A percentile compares a stretch with the other conserved stretches of the same genome.
These are phyloP conservation scores for Naegleria fowleri DNA, from an alignment of 208 protist species.

Conservation along the genomic window DNA sequence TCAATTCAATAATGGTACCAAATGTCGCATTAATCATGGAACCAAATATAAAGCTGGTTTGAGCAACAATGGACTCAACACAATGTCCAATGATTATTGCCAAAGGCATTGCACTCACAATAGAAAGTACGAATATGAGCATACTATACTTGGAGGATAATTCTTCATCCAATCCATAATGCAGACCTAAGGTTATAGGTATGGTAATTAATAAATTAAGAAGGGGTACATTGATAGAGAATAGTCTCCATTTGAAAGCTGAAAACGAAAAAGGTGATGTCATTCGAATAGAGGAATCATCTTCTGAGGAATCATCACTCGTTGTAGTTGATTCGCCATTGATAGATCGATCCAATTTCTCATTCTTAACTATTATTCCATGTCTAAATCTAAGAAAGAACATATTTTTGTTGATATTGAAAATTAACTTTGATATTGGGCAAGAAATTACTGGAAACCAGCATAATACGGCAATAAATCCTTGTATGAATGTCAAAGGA, in stretches of 20 bases:
- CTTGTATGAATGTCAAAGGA: background rate
- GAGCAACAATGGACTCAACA: constrained; percentile 47
- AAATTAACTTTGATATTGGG: background rate
- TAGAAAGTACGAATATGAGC: background rate
- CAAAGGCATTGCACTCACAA: background rate
- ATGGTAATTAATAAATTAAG: background rate
- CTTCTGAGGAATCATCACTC: background rate
- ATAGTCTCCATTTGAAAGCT: background rate
- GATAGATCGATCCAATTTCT: background rate
- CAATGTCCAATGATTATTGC: constrained; percentile 29
- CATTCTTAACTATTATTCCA: background rate
- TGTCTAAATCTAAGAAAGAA: background rate
- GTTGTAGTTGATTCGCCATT: too few species aligned
- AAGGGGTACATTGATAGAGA: background rate
- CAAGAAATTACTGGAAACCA: background rate
- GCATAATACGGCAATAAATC: background rate
- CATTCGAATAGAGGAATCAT: background rate
- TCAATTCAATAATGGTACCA: constrained; percentile 63
- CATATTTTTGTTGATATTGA: background rate
- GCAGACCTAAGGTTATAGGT: background rate
- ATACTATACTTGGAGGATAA: background rate
- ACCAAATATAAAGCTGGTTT: constrained; percentile 59
- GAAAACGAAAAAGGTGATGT: background rate
- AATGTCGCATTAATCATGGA: constrained; percentile 65
- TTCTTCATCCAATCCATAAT: background rate